Base-by-base conservation (phyloP, 768 basidiomycete species). In the Boletales sp. region DNA sequence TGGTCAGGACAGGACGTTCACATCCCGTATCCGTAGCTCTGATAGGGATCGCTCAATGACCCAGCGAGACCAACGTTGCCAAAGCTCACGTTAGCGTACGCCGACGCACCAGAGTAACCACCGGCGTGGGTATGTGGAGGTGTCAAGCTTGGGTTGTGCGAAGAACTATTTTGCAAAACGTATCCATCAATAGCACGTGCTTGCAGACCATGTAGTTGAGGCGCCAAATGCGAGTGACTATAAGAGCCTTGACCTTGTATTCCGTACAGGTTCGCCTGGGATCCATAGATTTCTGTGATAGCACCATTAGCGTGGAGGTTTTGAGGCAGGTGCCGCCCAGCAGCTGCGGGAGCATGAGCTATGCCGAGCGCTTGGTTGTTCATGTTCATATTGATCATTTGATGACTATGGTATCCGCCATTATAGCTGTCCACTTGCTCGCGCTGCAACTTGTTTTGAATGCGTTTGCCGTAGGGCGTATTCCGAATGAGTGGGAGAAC, bases 391-490 rank as follows among this genome's bases (percentile, higher is more conserved):
- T 78, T 83, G 50, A 79, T 72, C 55, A 87, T 72, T 58, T 82
- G 82, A 59, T 81, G 82, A 62, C 76, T 77, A 51, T 81, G 77
- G 64, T 82, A 83, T 48, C 77, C 76, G 35, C 69, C 64, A 41
- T 77, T 76, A 53, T 76, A 85, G 48, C 73, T 77, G 57, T 89
- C 88, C 71, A 87, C 78, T 60, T 91, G 89, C 72, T 95, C 94
- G 50, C 95, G 90, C 71, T 97, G 94, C 47, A 98, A 75, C 73
- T 97, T 97, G 76, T 94, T 94, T 71, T 97, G 95, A 63, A 99
- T 99, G 39, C 97, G 86, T 76, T 99, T 99, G 59, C 97, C 97
- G 61, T 99, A 99, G 8, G 97, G 97, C 10, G 97, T 99, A 72
- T 99, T 99, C 63, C 97, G 89, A 65, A 99, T 99, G 61, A 97